These are phyloP conservation scores for Thelonectria blattea DNA, from an alignment of 2,329 filamentous ascomycete genomes.

Conservation along the genomic window DNA sequence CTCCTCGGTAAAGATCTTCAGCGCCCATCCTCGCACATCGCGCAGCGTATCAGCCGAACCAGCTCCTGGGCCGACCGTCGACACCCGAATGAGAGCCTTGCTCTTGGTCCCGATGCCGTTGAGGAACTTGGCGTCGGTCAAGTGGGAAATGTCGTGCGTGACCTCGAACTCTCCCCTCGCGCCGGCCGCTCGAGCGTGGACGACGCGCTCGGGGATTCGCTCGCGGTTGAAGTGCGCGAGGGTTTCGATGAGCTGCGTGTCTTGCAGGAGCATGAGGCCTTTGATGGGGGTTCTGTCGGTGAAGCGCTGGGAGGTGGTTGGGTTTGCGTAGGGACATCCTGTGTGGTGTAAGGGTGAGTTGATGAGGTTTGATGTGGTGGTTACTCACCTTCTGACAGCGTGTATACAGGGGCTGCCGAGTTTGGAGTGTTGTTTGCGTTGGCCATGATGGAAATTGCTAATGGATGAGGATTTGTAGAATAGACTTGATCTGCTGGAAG, in stretches of 20 bases:
- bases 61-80: conserved; percentile 71
- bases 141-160: conserved; percentile 61
- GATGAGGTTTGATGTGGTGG: neutral
- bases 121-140: conserved; percentile 62
- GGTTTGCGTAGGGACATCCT: conserved; percentile 3
- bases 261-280: conserved; percentile 57
- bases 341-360: neutral
- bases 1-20: conserved; percentile 67
- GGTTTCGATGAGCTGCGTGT: conserved; percentile 65
- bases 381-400: conserved; percentile 1
- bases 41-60: conserved; percentile 72
- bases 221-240: conserved; percentile 55
- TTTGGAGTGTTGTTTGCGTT: neutral
- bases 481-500: neutral
- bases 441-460: neutral
- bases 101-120: conserved; percentile 58
- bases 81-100: conserved; percentile 69
- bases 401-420: neutral
- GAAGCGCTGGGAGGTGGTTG: neutral
- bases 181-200: conserved; percentile 44
- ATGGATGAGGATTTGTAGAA: neutral
- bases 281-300: conserved; percentile 7
- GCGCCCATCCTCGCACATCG: conserved; percentile 73
- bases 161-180: conserved; percentile 65
- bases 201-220: conserved; percentile 29